phyloP scores from a whole-genome alignment of 2,329 filamentous ascomycete genomes.

The Pyrenochaeta sp. region DNA sequence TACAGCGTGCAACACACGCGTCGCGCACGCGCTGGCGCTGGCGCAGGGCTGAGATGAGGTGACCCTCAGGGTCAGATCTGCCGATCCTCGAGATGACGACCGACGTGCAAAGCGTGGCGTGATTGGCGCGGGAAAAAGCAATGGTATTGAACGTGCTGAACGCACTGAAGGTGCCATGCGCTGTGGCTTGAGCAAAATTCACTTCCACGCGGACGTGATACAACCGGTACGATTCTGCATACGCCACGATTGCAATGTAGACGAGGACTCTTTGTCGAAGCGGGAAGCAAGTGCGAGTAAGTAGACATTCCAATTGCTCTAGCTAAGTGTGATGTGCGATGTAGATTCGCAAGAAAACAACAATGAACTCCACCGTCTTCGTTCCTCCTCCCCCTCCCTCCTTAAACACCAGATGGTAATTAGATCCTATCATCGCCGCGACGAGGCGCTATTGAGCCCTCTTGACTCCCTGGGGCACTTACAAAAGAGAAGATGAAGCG shows the following conservation, averaged over 20 bases:
- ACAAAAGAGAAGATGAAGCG: slow-evolving; percentile 2
- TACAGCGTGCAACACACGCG: not conserved
- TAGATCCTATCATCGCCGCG: not conserved
- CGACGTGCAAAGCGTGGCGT: not conserved
- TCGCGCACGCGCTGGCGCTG: not conserved
- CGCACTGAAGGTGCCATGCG: not conserved
- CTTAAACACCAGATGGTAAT: not conserved
- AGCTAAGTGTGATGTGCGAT: not conserved
- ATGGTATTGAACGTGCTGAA: not conserved
- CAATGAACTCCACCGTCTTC: not conserved
- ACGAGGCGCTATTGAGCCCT: not conserved
- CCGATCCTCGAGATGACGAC: slow-evolving; percentile 1
- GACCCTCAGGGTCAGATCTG: slow-evolving; percentile 5
- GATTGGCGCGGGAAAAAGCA: not conserved
- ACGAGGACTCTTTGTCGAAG: not conserved
- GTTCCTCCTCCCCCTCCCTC: not conserved
- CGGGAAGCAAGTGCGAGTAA: not conserved
- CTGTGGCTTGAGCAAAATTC: not conserved
- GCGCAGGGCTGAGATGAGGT: slow-evolving; percentile 4
- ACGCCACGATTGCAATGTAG: not conserved
- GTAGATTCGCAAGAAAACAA: not conserved
- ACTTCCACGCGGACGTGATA: not conserved
- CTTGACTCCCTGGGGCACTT: not conserved
- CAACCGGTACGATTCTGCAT: not conserved
- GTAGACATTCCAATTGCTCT: slow-evolving; percentile 2